Conservation (phyloP, 306 rosid genomes). For the Prunus mume region DNA sequence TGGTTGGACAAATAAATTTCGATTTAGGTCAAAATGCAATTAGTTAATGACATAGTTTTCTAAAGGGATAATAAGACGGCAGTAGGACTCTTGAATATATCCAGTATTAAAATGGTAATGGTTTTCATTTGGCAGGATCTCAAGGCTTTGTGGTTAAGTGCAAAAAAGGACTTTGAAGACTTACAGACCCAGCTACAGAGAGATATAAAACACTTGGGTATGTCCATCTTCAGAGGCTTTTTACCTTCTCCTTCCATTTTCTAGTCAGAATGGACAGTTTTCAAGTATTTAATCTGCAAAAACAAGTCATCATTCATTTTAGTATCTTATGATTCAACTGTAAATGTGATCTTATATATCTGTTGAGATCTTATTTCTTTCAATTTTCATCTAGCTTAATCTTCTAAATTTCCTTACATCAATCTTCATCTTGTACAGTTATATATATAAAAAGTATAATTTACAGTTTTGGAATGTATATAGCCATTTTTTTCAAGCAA, state of each 20-base stretch:
- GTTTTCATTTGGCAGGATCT: constrained; percentile 55
- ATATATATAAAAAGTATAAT: too few relatives aligned
- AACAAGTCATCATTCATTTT: too few relatives aligned
- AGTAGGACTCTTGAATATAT: neutral
- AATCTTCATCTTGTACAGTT: neutral
- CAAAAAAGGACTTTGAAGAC: constrained; percentile 62
- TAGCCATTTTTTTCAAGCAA: neutral
- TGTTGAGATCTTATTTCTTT: neutral
- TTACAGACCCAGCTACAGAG: constrained; percentile 61
- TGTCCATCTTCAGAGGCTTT: neutral
- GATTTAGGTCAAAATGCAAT: neutral
- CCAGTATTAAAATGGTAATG: neutral
- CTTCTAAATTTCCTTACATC: neutral
- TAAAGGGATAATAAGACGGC: neutral
- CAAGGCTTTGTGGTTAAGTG: constrained; percentile 54
- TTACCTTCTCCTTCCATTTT: too few relatives aligned
- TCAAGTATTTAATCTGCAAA: too few relatives aligned
- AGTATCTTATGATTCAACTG: too few relatives aligned
- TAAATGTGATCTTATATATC: neutral
- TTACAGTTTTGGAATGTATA: neutral
- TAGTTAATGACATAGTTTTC: neutral
- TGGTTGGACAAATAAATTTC: neutral
- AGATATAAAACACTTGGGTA: constrained; percentile 69
- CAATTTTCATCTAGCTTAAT: neutral
- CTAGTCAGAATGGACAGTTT: too few relatives aligned